Evolutionary conservation across 371 early-diverging fungal genomes (phyloP), one percentile per base, ranked within the genome.

Genomic region (Mucor plumbeus): DNA sequence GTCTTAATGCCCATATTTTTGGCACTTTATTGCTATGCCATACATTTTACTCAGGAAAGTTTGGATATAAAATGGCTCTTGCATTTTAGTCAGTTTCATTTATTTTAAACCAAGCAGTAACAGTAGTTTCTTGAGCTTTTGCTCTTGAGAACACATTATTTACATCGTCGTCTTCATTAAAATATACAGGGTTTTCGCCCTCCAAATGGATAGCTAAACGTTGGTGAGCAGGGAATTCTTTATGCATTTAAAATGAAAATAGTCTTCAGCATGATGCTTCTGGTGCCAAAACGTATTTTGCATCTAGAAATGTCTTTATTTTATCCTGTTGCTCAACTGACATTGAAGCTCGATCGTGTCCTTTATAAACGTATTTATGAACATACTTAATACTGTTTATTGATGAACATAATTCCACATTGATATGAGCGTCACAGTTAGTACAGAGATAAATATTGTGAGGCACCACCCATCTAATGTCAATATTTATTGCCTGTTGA

Each of bases 301-400:
- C 63, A 47, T 73, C 69, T 5, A 63, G 36, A 53, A 31, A 75
- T 0, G 65, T 38, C 0, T 54, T 13, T 13, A 75, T 65, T 35
- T 80, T 69, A 61, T 80, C 59, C 19, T 44, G n/a, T 44, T 7
- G 15, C 6, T 17, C n/a, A 5, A 6, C n/a, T 44, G 47, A 7
- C 15, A n/a, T 17, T 15, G 38, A 74, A 7, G 4, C 19, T n/a
- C 47, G 47, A 47, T 77, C 74, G 35, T 75, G 74, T 2, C 80
- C 76, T 41, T 75, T 80, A 62, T 71, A 71, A 1, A 65, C 53
- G 57, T 79, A 82, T 53, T 77, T 82, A 69, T 69, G 77, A 7
- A 80, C 36, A 53, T 80, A 83, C 54, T 78, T 83, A 10, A 80
- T 63, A 3, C 73, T 50, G 1, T 41, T 7, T 19, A 77, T 54